Conservation (phyloP, 2,329 filamentous ascomycete species). For the Sarocladiaceae sp. region DNA sequence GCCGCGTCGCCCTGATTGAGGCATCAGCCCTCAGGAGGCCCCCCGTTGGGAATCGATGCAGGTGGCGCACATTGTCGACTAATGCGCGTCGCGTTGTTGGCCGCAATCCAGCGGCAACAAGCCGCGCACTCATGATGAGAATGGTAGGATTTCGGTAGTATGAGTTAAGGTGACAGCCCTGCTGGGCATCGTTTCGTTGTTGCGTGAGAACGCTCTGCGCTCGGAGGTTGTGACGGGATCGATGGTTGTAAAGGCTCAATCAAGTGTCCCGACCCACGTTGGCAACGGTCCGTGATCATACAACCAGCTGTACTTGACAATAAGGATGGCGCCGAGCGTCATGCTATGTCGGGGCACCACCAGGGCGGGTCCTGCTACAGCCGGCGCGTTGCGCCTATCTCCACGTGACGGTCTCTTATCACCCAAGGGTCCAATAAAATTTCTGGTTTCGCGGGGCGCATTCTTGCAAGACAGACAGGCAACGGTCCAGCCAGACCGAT, state of each 20-base stretch:
- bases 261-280: constrained; percentile 4
- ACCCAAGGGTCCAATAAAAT: constrained; percentile 3
- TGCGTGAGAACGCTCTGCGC: constrained; percentile 2
- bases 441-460: constrained; percentile 9
- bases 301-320: too few relatives aligned
- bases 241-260: background rate
- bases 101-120: constrained; percentile 66
- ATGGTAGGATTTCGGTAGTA: background rate
- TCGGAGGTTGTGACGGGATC: background rate
- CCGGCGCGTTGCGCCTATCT: constrained; percentile 4
- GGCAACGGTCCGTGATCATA: constrained; percentile 4
- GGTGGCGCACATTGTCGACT: constrained; percentile 53
- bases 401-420: constrained; percentile 7
- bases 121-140: constrained; percentile 29
- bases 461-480: background rate
- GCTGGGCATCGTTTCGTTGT: constrained; percentile 6
- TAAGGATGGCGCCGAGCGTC: constrained; percentile 5
- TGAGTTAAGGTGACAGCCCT: background rate
- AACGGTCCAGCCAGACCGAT: background rate
- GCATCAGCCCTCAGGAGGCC: constrained; percentile 66
- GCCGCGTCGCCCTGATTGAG: constrained; percentile 54
- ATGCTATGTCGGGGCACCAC: background rate
- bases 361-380: background rate
- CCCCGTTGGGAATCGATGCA: constrained; percentile 63
- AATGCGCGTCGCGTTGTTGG: constrained; percentile 60